Evolutionary conservation across 805 yeast species (phyloP).

Genomic region (Candida chilensis): DNA sequence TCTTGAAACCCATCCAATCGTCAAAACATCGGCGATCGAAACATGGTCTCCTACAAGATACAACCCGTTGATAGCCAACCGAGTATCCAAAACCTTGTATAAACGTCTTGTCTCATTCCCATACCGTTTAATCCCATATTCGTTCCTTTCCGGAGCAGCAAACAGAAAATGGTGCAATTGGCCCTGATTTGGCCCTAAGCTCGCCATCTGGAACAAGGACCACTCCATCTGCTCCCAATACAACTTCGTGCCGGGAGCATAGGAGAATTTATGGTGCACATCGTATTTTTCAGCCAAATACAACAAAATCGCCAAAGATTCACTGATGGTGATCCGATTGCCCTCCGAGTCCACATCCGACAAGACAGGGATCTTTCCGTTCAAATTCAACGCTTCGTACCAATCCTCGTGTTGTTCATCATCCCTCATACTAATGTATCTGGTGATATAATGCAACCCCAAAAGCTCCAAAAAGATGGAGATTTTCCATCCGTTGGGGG

Average conservation of each 20-base stretch:
- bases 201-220: conserved; percentile 49
- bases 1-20: conserved; percentile 41
- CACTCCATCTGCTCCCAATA: conserved; percentile 49
- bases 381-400: conserved; percentile 49
- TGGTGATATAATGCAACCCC: conserved; percentile 28
- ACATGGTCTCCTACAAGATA: conserved; percentile 53
- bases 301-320: conserved; percentile 53
- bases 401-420: conserved; percentile 46
- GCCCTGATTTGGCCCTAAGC: conserved; percentile 56
- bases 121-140: conserved; percentile 46
- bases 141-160: conserved; percentile 40
- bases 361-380: conserved; percentile 56
- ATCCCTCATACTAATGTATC: conserved; percentile 28
- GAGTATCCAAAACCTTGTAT: conserved; percentile 42
- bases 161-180: conserved; percentile 40
- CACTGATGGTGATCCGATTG: conserved; percentile 34
- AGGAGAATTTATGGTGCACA: conserved; percentile 32
- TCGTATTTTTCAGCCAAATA: conserved; percentile 57
- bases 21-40: conserved; percentile 49
- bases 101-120: conserved; percentile 41
- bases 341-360: conserved; percentile 29
- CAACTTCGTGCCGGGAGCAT: conserved; percentile 18
- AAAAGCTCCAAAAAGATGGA: conserved; percentile 28
- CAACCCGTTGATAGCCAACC: conserved; percentile 30
- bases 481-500: conserved; percentile 32